phyloP scores from a whole-genome alignment of 2,329 filamentous ascomycete genomes.

The Dactylellina leptospora region DNA sequence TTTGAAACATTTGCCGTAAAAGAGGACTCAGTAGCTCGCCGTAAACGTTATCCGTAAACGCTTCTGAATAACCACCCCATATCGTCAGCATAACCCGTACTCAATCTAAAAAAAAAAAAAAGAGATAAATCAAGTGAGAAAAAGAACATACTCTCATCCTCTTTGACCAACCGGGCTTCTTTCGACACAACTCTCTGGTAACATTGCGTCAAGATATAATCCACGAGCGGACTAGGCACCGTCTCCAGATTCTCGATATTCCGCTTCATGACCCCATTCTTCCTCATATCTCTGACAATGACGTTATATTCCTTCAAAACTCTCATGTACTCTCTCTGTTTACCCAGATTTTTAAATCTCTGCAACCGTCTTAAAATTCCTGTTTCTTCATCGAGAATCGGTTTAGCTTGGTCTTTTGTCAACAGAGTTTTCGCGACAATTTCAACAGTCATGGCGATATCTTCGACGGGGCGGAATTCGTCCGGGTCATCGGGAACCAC shows the following conservation, averaged over 20 bases:
- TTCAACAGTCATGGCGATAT: constrained; percentile 78
- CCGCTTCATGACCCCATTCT: constrained; percentile 75
- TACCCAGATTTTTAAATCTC: constrained; percentile 74
- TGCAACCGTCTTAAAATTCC: constrained; percentile 81
- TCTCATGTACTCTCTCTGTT: constrained; percentile 73
- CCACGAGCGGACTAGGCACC: constrained; percentile 76
- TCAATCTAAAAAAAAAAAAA: background rate
- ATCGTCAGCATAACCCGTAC: background rate
- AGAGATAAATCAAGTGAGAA: no score
- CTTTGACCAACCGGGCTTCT: constrained; percentile 80
- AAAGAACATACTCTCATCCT: constrained; percentile 72
- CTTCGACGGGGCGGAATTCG: constrained; percentile 75
- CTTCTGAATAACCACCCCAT: constrained; percentile 59
- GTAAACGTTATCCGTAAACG: constrained; percentile 92
- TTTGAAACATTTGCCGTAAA: constrained; percentile 79
- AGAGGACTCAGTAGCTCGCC: constrained; percentile 90
- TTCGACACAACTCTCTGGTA: constrained; percentile 94
- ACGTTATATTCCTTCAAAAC: constrained; percentile 81
- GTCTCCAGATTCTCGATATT: constrained; percentile 75
- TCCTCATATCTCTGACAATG: constrained; percentile 71
- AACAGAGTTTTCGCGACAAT: constrained; percentile 70
- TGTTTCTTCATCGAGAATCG: constrained; percentile 59
- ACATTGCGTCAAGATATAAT: constrained; percentile 83
- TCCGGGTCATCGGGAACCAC: constrained; percentile 81
- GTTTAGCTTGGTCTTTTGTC: constrained; percentile 69